These are phyloP conservation scores for Salix purpurea DNA, from an alignment of 345 rosid genomes.

Conservation along the genomic window DNA sequence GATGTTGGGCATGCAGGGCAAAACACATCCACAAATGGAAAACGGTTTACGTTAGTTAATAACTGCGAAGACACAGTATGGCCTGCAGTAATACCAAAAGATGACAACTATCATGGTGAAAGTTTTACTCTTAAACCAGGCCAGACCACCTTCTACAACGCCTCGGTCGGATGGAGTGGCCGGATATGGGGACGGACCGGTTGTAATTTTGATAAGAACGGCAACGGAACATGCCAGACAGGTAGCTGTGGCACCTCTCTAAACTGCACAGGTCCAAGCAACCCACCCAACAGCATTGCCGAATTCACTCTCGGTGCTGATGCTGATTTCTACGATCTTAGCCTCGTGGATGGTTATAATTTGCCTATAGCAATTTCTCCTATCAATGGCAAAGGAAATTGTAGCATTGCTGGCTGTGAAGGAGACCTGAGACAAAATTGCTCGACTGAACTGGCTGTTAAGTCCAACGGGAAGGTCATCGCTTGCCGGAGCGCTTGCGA, in stretches of 20 bases:
- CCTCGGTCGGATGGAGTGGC: constrained; percentile 78
- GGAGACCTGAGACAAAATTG: constrained; percentile 46
- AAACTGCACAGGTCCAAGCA: constrained; percentile 53
- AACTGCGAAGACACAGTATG: constrained; percentile 61
- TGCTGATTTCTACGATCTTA: constrained; percentile 48
- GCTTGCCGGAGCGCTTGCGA: constrained; percentile 64
- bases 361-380: constrained; percentile 43
- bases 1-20: constrained; percentile 5
- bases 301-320: constrained; percentile 45
- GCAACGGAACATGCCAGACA: constrained; percentile 66
- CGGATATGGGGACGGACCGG: constrained; percentile 86
- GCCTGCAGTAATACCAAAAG: constrained; percentile 58
- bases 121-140: constrained; percentile 58
- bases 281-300: constrained; percentile 61
- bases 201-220: constrained; percentile 57
- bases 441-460: constrained; percentile 36
- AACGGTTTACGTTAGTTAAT: constrained; percentile 59
- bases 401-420: constrained; percentile 53
- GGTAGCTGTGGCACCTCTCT: constrained; percentile 65
- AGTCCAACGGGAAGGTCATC: constrained; percentile 34
- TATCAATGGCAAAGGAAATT: constrained; percentile 40
- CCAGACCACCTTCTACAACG: constrained; percentile 48
- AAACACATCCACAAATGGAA: constrained; percentile 19
- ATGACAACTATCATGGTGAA: constrained; percentile 46
- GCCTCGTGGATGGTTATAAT: constrained; percentile 67